Evolutionary conservation across 371 early-diverging fungal genomes (phyloP).

Genomic region (Smittium mucronatum): DNA sequence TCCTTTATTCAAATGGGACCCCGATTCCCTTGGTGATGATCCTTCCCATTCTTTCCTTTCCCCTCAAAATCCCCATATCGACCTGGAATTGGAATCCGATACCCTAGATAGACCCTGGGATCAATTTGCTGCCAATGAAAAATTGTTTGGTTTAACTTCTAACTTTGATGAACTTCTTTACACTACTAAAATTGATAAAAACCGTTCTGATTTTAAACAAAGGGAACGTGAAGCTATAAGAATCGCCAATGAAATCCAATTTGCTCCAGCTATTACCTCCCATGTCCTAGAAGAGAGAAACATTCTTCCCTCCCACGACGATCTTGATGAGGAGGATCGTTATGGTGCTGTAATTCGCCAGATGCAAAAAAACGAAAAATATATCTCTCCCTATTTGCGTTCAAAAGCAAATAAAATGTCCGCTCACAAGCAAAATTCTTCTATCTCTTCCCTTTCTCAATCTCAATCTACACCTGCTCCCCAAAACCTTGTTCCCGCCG

Average conservation of each 20-base stretch:
- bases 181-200: constrained; percentile 83
- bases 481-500: constrained; percentile 2
- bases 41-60: not conserved
- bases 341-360: constrained; percentile 64
- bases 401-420: constrained; percentile 34
- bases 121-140: constrained; percentile 95
- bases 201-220: constrained; percentile 70
- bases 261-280: constrained; percentile 52
- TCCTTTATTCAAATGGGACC: constrained; percentile 75
- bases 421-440: constrained; percentile 20
- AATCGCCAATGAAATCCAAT: constrained; percentile 86
- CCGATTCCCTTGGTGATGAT: constrained; percentile 33
- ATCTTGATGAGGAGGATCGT: constrained; percentile 78
- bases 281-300: constrained; percentile 94
- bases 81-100: not conserved
- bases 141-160: constrained; percentile 86
- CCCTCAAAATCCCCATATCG: not conserved
- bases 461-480: constrained; percentile 5
- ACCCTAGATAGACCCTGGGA: constrained; percentile 60
- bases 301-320: constrained; percentile 39
- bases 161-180: constrained; percentile 94
- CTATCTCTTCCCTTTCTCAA: constrained; percentile 8
- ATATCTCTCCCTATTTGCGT: constrained; percentile 77
- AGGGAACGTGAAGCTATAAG: constrained; percentile 77
- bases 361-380: constrained; percentile 46